Percentiles rank a stretch among this genome's conserved stretches.
These are phyloP conservation scores for Curvularia verruculosa DNA, from an alignment of 2,329 filamentous ascomycete species.

Conservation along the genomic window DNA sequence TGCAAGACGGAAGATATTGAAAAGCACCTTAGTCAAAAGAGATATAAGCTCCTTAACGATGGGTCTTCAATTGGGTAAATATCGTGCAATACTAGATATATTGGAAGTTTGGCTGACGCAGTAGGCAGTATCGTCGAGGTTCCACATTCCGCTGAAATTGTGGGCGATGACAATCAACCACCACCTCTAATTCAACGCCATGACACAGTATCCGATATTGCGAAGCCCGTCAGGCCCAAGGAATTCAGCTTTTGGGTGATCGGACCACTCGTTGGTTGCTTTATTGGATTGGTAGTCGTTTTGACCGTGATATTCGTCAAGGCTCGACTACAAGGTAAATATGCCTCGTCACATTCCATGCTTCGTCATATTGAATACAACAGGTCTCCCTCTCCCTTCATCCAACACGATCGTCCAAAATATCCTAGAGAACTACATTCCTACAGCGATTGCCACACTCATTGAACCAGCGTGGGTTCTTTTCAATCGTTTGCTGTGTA, in stretches of 20 bases:
- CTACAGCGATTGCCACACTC: constrained; percentile 61
- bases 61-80: background rate
- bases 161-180: background rate
- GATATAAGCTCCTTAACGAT: constrained; percentile 14
- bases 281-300: background rate
- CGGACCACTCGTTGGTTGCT: background rate
- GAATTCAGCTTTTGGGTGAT: constrained; percentile 5
- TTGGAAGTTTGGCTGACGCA: background rate
- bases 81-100: background rate
- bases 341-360: constrained; percentile 42
- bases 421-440: constrained; percentile 58
- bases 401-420: constrained; percentile 49
- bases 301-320: background rate
- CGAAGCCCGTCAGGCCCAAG: constrained; percentile 3
- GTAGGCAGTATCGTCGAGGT: background rate
- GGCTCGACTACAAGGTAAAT: constrained; percentile 31
- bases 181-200: background rate
- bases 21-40: constrained; percentile 15
- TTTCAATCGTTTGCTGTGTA: constrained; percentile 59
- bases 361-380: background rate
- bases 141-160: background rate
- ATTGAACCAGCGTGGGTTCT: constrained; percentile 65
- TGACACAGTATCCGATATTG: background rate
- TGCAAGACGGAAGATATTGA: constrained; percentile 26
- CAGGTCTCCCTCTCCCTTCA: constrained; percentile 15